Base-by-base conservation (phyloP, 495 filamentous ascomycete species). In the Penicillium desertorum region DNA sequence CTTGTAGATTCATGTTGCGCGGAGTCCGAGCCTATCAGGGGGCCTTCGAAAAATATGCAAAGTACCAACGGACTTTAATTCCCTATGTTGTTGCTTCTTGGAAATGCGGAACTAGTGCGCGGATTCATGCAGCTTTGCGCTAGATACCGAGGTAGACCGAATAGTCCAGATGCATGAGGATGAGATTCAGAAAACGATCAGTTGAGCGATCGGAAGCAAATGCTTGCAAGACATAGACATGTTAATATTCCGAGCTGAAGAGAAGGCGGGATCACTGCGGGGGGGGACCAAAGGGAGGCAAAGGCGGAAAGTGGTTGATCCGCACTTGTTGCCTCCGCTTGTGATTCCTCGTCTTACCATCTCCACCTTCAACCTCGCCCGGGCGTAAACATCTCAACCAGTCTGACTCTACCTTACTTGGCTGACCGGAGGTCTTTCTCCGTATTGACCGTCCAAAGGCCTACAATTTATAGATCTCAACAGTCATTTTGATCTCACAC, bases 1-100 rank as follows among this genome's bases (percentile, higher is more conserved):
- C 68, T 36, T 69, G 62, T 19, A 75, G 48, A 62, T 72, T 68
- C 69, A 76, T 75, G 30, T 37, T 47, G 52, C 14, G 32, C 49
- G 30, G 23, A 29, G 7, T 11, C 25, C 2, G 3, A 39, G 43
- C 50, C 48, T 48, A 30, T 30, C 22, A n/a, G 2, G 14, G 30
- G 36, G 22, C 20, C 10, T 11, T 10, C 30, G 19, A 23, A 20
- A 7, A 27, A 29, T 16, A 17, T 34, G 45, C 45, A 34, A 57
- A 22, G 45, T 41, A 39, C 25, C 16, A n/a, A 14, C 22, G 19
- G 45, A 23, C n/a, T 16, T 23, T 14, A 43, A n/a, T 43, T 56
- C 25, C 45, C 42, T 43, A 39, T 46, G 44, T 56, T 47, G 42
- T 43, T 56, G 25, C 16, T 48, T 12, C 30, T 12, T 32, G 32